Base-by-base conservation (phyloP, 2,329 filamentous ascomycete genomes). In the Coniochaeta hoffmannii region DNA sequence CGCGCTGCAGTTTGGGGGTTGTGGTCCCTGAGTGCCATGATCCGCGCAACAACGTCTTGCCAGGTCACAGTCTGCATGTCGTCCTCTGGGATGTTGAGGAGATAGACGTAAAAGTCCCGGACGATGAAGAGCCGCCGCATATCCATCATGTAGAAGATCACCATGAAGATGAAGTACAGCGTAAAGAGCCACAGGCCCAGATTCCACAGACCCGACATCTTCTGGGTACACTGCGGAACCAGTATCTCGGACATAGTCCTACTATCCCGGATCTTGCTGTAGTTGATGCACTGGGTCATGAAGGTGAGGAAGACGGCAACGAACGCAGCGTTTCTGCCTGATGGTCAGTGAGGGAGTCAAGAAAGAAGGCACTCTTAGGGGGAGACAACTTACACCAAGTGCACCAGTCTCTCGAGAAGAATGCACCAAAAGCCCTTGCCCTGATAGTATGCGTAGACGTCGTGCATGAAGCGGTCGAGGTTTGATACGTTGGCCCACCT, bases 1-100 rank as follows among this genome's bases (percentile, higher is more conserved):
- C 79, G 81, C 10, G 71, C 76, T 10, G 81, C 81, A 15, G 92
- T 96, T 58, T 87, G 85, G n/a, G 92, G 85, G 63, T 97, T 96
- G 30, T 89, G 80, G 65, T 96, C 90, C 58, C 92, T 82, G 22
- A 97, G 71, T 7, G 84, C 82, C 83, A 96, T 96, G 58, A 97
- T 79, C 34, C 90, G 86, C 58, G 84, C 88, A 22, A 97, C 91
- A 26, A 96, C 82, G 60, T 94, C 88, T 66, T 96, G 90, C 92
- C 92, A 97, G 6, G 92, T 93, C 53, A 96, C 88, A 0, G 90
- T 95, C 69, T 97, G 92, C 73, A 97, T 94, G 63, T 97, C 92
- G 56, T 87, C 79, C 57, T 83, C 81, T 0, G 89, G 88, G 44
- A 97, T 90, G 36, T 89, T 87, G 10, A 97, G 81, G 4, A 96